Conservation (phyloP, 148 eudicot genomes). For the Tetragonia tetragonoides region DNA sequence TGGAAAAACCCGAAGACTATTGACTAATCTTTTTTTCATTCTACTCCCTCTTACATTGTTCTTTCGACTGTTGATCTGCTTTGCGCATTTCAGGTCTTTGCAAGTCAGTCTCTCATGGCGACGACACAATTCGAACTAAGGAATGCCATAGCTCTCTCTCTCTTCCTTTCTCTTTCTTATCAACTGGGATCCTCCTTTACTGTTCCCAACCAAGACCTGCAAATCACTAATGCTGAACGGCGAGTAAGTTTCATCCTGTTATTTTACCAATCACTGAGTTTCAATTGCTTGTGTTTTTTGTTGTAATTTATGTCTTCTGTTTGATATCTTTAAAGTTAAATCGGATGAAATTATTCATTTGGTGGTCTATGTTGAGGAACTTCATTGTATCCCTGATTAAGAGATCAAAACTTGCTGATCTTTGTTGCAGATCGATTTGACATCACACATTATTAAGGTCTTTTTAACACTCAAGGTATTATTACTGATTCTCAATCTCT, state of each 20-base stretch:
- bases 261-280: background rate
- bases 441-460: slow-evolving; percentile 80
- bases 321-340: background rate
- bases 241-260: slow-evolving; percentile 41
- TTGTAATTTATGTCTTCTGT: background rate
- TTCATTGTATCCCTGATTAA: background rate
- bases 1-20: no score
- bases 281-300: background rate
- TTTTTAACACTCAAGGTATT: slow-evolving; percentile 85
- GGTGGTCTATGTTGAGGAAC: background rate
- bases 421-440: slow-evolving; percentile 83
- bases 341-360: background rate
- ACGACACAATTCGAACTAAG: slow-evolving; percentile 29
- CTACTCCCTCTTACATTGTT: no score
- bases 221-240: slow-evolving; percentile 80
- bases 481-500: background rate
- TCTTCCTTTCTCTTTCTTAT: slow-evolving; percentile 25
- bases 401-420: background rate
- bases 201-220: slow-evolving; percentile 43
- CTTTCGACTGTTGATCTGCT: background rate
- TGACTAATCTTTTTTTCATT: no score
- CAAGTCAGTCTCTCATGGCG: slow-evolving; percentile 28
- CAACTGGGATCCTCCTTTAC: slow-evolving; percentile 35
- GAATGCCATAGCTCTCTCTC: slow-evolving; percentile 29
- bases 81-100: slow-evolving; percentile 16